Evolutionary conservation across 768 basidiomycete genomes (phyloP).

Genomic region (Grammothele lineata): DNA sequence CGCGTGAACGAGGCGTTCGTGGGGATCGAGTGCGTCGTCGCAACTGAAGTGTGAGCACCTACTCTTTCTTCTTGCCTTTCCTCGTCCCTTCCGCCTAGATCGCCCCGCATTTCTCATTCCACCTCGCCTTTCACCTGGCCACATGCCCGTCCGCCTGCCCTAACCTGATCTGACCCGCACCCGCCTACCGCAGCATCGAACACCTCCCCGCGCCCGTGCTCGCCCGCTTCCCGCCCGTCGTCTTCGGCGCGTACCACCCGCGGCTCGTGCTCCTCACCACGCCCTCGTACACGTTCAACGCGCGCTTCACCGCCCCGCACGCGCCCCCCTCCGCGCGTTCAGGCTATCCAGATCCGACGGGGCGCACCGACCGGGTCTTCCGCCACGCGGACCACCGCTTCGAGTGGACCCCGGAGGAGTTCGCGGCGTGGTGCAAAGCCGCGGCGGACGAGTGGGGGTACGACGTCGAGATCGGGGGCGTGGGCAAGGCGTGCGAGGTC

Average conservation of each 20-base stretch:
- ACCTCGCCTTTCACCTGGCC: too few species aligned
- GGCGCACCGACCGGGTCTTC: slow-evolving; percentile 69
- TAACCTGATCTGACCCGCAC: background rate
- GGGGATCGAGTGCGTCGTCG: slow-evolving; percentile 65
- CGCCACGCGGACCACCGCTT: slow-evolving; percentile 85
- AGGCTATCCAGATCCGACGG: slow-evolving; percentile 72
- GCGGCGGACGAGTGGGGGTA: slow-evolving; percentile 71
- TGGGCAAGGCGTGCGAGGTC: slow-evolving; percentile 53
- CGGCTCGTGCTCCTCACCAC: slow-evolving; percentile 74
- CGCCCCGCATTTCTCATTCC: too few species aligned
- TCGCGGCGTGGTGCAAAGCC: slow-evolving; percentile 53
- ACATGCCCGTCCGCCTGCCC: background rate
- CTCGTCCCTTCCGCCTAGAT: too few species aligned
- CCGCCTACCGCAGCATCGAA: slow-evolving; percentile 59
- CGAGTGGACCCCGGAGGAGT: slow-evolving; percentile 83
- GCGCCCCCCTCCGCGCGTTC: slow-evolving; percentile 30
- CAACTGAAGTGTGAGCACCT: slow-evolving; percentile 71
- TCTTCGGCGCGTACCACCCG: slow-evolving; percentile 79
- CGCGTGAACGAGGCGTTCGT: slow-evolving; percentile 62
- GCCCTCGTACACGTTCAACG: slow-evolving; percentile 81
- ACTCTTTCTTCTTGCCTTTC: slow-evolving; percentile 7
- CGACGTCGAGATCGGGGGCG: slow-evolving; percentile 49
- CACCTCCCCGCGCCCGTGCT: slow-evolving; percentile 63
- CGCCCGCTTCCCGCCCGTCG: slow-evolving; percentile 57
- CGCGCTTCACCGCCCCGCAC: slow-evolving; percentile 59